Evolutionary conservation across 306 rosid genomes (phyloP).

Genomic region (Psophocarpus tetragonolobus): DNA sequence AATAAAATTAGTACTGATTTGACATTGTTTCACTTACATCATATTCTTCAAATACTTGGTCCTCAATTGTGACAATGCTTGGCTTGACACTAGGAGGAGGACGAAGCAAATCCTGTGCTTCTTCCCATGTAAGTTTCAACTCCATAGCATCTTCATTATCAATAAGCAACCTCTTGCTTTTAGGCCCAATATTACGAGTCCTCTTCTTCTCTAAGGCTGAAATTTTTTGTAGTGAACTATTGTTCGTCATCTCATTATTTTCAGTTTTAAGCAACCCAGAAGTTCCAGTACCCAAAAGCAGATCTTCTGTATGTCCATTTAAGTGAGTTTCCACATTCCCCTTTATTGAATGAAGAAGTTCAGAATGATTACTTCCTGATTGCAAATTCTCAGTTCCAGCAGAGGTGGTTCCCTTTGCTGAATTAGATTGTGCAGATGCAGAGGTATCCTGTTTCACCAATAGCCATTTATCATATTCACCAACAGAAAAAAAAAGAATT

Average conservation of each 20-base stretch:
- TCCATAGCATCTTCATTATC: conserved; percentile 82
- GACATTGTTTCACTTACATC: conserved; percentile 61
- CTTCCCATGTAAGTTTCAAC: conserved; percentile 96
- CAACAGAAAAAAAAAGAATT: conserved; percentile 23
- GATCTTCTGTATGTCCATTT: conserved; percentile 44
- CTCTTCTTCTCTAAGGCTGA: conserved; percentile 69
- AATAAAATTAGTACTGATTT: conserved; percentile 15
- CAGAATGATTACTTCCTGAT: conserved; percentile 51
- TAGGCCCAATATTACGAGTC: conserved; percentile 86
- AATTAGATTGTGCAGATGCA: conserved; percentile 56
- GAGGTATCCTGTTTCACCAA: conserved; percentile 63
- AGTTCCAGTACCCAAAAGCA: conserved; percentile 50
- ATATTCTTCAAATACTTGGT: conserved; percentile 92
- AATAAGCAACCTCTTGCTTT: conserved; percentile 83
- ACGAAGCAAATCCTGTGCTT: conserved; percentile 97
- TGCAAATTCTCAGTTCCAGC: conserved; percentile 63
- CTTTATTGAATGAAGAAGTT: conserved; percentile 47
- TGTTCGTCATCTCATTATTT: conserved; percentile 45
- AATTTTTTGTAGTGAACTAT: conserved; percentile 47
- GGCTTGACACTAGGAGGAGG: conserved; percentile 85
- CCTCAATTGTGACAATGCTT: conserved; percentile 81
- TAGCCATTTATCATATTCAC: conserved; percentile 8
- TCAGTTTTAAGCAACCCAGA: conserved; percentile 52
- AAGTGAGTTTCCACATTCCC: conserved; percentile 53
- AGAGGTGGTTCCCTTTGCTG: conserved; percentile 50